These are phyloP conservation scores for Hypoxylon rickii DNA, from an alignment of 495 filamentous ascomycete genomes.

Conservation along the genomic window DNA sequence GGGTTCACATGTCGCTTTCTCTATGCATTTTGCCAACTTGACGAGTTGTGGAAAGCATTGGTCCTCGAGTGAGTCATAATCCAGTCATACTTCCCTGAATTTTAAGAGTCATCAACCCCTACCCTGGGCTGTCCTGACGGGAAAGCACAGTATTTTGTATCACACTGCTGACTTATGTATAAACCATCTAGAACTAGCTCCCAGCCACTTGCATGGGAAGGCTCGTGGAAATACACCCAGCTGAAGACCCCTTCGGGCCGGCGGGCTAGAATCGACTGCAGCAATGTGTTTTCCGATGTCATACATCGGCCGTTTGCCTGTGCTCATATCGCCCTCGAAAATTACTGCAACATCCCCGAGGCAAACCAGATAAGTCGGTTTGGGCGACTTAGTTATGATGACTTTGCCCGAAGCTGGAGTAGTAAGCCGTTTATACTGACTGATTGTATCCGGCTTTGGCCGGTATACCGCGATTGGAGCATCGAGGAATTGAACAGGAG, in stretches of 20 bases:
- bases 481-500: constrained; percentile 62
- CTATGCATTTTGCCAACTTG: constrained; percentile 81
- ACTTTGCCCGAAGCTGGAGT: constrained; percentile 77
- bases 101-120: background rate
- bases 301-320: constrained; percentile 92
- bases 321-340: constrained; percentile 69
- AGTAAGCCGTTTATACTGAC: constrained; percentile 88
- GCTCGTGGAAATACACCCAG: constrained; percentile 85
- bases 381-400: constrained; percentile 66
- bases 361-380: constrained; percentile 75
- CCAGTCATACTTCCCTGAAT: constrained; percentile 11
- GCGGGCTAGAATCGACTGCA: constrained; percentile 64
- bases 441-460: constrained; percentile 81
- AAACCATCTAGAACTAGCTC: constrained; percentile 25
- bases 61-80: constrained; percentile 79
- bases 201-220: constrained; percentile 69
- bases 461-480: constrained; percentile 75
- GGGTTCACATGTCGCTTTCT: constrained; percentile 87
- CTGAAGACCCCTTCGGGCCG: constrained; percentile 62
- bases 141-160: constrained; percentile 29
- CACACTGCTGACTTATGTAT: constrained; percentile 24
- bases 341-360: constrained; percentile 72
- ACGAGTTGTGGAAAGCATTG: constrained; percentile 89
- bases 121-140: background rate
- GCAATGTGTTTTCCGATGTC: constrained; percentile 85